Conservation (phyloP, 768 basidiomycete species). For the Terana coerulea region DNA sequence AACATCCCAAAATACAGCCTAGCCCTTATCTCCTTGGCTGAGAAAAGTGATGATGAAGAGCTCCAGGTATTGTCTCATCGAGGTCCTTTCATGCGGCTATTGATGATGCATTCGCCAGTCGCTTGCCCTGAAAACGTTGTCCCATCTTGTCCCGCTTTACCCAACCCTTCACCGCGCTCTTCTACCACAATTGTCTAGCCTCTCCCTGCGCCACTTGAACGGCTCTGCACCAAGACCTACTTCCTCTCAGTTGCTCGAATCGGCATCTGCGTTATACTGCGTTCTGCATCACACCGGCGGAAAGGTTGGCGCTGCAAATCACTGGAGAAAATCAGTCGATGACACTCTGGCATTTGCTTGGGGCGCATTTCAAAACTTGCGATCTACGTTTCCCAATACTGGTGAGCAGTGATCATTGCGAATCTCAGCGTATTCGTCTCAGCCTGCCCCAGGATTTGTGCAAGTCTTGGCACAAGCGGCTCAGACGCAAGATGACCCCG, state of each 20-base stretch:
- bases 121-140: constrained; percentile 44
- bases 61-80: constrained; percentile 44
- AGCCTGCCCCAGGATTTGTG: too few relatives aligned
- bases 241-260: constrained; percentile 34
- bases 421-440: too few relatives aligned
- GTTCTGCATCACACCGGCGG: constrained; percentile 70
- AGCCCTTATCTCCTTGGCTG: constrained; percentile 52
- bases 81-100: background rate
- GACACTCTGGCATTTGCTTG: constrained; percentile 65
- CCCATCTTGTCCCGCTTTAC: constrained; percentile 57
- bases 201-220: constrained; percentile 54
- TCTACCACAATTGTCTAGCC: constrained; percentile 44
- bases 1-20: constrained; percentile 68
- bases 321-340: constrained; percentile 77
- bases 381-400: constrained; percentile 54
- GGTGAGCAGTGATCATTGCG: constrained; percentile 38
- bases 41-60: constrained; percentile 46
- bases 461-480: constrained; percentile 16
- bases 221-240: constrained; percentile 46
- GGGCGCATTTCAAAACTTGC: constrained; percentile 52
- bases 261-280: constrained; percentile 57
- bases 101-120: constrained; percentile 30
- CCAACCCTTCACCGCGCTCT: constrained; percentile 62
- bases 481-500: constrained; percentile 39
- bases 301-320: constrained; percentile 65